Percentiles rank a stretch among this genome's conserved stretches.
These are phyloP conservation scores for Podospora conica DNA, from an alignment of 495 filamentous ascomycete genomes.

Conservation along the genomic window DNA sequence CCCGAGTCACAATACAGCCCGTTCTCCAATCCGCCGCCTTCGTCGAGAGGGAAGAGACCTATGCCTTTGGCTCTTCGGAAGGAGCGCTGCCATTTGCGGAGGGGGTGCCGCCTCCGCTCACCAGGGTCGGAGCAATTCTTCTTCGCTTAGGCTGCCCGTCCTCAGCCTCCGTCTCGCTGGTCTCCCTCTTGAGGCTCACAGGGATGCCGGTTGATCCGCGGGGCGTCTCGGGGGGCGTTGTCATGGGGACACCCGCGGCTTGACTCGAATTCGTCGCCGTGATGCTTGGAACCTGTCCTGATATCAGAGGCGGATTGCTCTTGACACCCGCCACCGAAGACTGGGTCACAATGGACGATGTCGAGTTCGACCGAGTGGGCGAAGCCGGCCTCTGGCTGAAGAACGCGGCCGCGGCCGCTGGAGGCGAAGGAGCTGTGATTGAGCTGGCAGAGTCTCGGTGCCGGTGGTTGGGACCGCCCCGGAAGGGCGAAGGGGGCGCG, in stretches of 20 bases:
- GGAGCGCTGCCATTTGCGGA: neutral
- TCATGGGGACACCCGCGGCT: constrained; percentile 49
- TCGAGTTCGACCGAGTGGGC: constrained; percentile 76
- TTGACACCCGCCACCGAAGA: constrained; percentile 39
- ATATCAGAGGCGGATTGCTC: constrained; percentile 72
- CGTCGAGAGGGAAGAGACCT: neutral
- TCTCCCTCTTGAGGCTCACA: constrained; percentile 54
- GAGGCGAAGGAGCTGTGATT: constrained; percentile 53
- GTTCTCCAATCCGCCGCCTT: neutral
- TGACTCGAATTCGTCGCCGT: constrained; percentile 61
- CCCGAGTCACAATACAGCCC: neutral
- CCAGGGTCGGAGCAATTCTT: constrained; percentile 69
- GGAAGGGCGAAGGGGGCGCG: constrained; percentile 53
- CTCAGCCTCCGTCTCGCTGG: constrained; percentile 45
- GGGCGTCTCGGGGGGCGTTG: constrained; percentile 79
- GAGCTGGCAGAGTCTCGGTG: constrained; percentile 45
- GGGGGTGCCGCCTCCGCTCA: constrained; percentile 26
- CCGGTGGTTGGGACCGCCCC: constrained; percentile 37
- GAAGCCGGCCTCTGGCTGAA: constrained; percentile 57
- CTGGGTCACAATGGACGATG: constrained; percentile 71
- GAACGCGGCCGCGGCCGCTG: constrained; percentile 39
- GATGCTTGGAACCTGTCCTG: constrained; percentile 67
- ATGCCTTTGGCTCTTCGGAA: constrained; percentile 18
- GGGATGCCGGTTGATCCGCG: constrained; percentile 42
- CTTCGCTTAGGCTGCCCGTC: constrained; percentile 60